Conservation (phyloP, 2,329 filamentous ascomycete genomes). For the Apiospora pterosperma region DNA sequence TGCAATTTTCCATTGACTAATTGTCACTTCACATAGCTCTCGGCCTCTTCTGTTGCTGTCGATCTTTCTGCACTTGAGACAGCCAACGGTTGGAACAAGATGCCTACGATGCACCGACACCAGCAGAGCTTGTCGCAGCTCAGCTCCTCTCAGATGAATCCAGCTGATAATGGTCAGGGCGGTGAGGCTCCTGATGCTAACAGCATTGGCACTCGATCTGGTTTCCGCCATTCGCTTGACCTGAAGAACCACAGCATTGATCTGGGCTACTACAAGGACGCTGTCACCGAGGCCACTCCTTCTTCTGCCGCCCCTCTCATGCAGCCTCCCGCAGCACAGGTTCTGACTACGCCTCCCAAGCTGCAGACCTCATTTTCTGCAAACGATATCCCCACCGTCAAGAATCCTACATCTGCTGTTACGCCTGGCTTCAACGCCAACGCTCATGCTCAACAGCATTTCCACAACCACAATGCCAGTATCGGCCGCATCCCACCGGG, state of each 20-base stretch:
- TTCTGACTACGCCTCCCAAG: constrained; percentile 65
- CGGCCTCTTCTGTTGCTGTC: constrained; percentile 75
- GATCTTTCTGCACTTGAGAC: constrained; percentile 67
- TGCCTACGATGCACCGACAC: constrained; percentile 63
- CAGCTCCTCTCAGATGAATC: constrained; percentile 33
- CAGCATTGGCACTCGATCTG: constrained; percentile 45
- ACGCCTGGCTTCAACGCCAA: constrained; percentile 34
- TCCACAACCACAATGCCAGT: constrained; percentile 78
- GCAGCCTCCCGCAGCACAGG: constrained; percentile 45
- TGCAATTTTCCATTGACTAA: constrained; percentile 30
- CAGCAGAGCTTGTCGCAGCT: constrained; percentile 55
- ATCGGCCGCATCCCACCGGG: constrained; percentile 74
- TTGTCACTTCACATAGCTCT: constrained; percentile 55
- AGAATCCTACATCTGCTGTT: constrained; percentile 53
- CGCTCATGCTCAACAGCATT: constrained; percentile 59
- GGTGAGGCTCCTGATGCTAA: constrained; percentile 39
- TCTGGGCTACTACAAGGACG: constrained; percentile 44
- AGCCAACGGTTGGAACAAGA: constrained; percentile 55
- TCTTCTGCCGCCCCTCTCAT: constrained; percentile 26
- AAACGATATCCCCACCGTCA: constrained; percentile 83
- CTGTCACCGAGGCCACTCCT: constrained; percentile 32
- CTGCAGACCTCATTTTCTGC: constrained; percentile 86
- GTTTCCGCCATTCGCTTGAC: constrained; percentile 58
- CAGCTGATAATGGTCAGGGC: constrained; percentile 33
- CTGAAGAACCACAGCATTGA: constrained; percentile 35